A percentile compares a stretch with the other conserved stretches of the same genome.
These are phyloP conservation scores for Gaeumannomyces tritici DNA, from an alignment of 2,329 filamentous ascomycete genomes.

Conservation along the genomic window DNA sequence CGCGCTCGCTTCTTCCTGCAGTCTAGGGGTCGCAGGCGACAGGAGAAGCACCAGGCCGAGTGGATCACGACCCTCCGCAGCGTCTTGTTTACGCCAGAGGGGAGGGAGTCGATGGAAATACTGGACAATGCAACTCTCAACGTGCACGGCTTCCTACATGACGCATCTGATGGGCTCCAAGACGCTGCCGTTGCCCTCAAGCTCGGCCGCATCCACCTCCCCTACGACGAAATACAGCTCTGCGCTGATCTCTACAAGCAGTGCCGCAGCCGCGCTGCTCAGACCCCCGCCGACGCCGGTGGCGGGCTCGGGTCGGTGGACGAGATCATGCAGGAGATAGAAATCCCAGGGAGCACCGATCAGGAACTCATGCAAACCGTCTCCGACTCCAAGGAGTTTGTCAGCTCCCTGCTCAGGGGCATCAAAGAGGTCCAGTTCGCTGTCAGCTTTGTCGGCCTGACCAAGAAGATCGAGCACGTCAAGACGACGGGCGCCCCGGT, in stretches of 20 bases:
- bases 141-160: constrained; percentile 82
- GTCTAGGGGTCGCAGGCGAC: constrained; percentile 47
- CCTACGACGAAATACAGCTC: constrained; percentile 72
- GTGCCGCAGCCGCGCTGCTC: constrained; percentile 25
- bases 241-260: constrained; percentile 49
- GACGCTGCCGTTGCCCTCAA: constrained; percentile 89
- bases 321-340: constrained; percentile 66
- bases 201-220: constrained; percentile 79
- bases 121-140: constrained; percentile 83
- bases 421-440: constrained; percentile 97
- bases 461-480: constrained; percentile 64
- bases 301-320: constrained; percentile 51
- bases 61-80: constrained; percentile 86
- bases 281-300: constrained; percentile 16
- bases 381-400: constrained; percentile 86
- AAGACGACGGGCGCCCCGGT: constrained; percentile 61
- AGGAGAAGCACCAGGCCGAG: constrained; percentile 67
- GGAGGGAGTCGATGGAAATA: constrained; percentile 75
- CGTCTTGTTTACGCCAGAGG: constrained; percentile 79
- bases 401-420: constrained; percentile 79
- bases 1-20: constrained; percentile 82
- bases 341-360: constrained; percentile 53
- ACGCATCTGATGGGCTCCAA: constrained; percentile 73
- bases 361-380: constrained; percentile 71
- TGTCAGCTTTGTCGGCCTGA: constrained; percentile 80